These are phyloP conservation scores for Pseudofabraea citricarpa DNA, from an alignment of 2,329 filamentous ascomycete genomes.

Conservation along the genomic window DNA sequence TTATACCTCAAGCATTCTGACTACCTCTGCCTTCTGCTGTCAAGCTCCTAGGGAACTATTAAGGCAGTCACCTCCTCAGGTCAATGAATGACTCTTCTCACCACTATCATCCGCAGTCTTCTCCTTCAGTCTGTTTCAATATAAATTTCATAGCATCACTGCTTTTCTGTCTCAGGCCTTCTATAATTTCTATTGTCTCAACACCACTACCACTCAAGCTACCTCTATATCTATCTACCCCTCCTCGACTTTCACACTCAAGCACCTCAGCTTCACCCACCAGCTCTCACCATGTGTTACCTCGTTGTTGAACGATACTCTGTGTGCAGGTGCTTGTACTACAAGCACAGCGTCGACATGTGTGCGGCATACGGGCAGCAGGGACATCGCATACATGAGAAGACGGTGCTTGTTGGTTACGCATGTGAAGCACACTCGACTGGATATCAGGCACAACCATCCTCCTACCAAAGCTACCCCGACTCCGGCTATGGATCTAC, in stretches of 20 bases:
- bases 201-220: conserved; percentile 2
- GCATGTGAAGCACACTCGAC: conserved; percentile 48
- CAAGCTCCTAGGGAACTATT: conserved; percentile 19
- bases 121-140: conserved; percentile 23
- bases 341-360: conserved; percentile 63
- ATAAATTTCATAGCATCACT: conserved; percentile 25
- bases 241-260: conserved; percentile 2
- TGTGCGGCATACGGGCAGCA: conserved; percentile 58
- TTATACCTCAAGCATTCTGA: conserved; percentile 12
- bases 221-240: too few relatives aligned
- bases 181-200: conserved; percentile 9
- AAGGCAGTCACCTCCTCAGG: conserved; percentile 25
- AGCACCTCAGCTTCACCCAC: conserved; percentile 5
- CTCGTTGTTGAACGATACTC: conserved; percentile 66
- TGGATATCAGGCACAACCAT: conserved; percentile 13
- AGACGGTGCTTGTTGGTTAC: conserved; percentile 66
- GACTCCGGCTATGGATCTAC: conserved; percentile 28
- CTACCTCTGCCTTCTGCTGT: conserved; percentile 1
- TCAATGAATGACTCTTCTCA: conserved; percentile 28
- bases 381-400: conserved; percentile 60
- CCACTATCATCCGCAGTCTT: conserved; percentile 17
- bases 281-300: conserved; percentile 54
- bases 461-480: conserved; percentile 21
- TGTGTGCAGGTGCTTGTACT: conserved; percentile 66
- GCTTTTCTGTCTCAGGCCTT: conserved; percentile 13